Base-by-base conservation (phyloP, 2,329 filamentous ascomycete species). In the Chaetomiaceae sp. region DNA sequence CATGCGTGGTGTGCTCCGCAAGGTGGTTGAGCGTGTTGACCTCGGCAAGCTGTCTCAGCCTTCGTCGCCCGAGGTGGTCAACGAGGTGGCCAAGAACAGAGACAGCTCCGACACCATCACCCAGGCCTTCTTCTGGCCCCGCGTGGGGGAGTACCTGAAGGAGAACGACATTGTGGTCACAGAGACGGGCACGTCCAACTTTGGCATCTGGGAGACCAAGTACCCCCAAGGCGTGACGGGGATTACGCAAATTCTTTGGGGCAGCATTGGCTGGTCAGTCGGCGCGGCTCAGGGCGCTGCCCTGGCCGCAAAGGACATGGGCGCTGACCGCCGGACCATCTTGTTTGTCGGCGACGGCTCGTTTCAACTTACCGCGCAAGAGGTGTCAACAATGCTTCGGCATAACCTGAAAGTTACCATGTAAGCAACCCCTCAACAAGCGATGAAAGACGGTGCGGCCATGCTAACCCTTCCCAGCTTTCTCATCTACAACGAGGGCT, bases 271-370 rank as follows among this genome's bases (percentile, higher is more conserved):
- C 20, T 83, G 79, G 78, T 79, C 79, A 4, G 77, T 82, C 16
- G 78, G 78, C 53, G 79, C 80, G 18, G 74, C 73, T 30, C 79
- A 82, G 62, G 79, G 79, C 30, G 90, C 89, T 16, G 87, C 87
- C 1, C 75, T 94, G 10, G 90, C 88, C 1, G 81, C 84, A 0
- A 84, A 83, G 62, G 89, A 94, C 64, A 70, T 72, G 33, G 75
- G 73, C 4, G 68, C 69, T 30, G 75, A 81, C 46, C 73, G 82
- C 23, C 77, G 90, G 55, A 90, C 87, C 0, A 85, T 96, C 41
- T 75, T 95, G 33, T 91, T 95, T 65, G 89, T 90, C n/a, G 90
- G 90, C 21, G 90, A 96, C 63, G 90, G 90, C 25, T 89, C 85
- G 53, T 85, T 95, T 69, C 89, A 96, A 67, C 76, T 95, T 53